Conservation (phyloP, 2,329 filamentous ascomycete genomes). For the Zymoseptoria tritici region DNA sequence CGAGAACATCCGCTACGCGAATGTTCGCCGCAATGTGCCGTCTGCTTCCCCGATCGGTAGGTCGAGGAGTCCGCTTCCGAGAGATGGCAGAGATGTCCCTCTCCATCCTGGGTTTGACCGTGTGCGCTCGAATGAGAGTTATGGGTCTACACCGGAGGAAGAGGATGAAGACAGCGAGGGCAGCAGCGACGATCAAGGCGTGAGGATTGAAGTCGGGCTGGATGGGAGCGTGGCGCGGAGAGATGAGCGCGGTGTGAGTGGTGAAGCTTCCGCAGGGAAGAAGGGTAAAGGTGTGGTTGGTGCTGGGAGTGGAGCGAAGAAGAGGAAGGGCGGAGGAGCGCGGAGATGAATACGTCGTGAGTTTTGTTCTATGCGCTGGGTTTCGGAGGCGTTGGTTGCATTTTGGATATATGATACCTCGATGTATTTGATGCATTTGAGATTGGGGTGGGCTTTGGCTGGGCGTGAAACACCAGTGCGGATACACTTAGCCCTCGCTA, state of each 20-base stretch:
- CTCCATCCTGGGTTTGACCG: background rate
- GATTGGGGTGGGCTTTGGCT: too few species aligned
- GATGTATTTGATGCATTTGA: too few species aligned
- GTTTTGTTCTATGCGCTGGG: too few species aligned
- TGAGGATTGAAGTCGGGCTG: constrained; percentile 23
- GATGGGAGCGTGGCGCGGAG: constrained; percentile 11
- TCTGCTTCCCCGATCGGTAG: constrained; percentile 18
- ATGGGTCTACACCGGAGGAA: constrained; percentile 2
- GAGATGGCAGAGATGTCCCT: constrained; percentile 11
- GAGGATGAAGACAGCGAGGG: constrained; percentile 16
- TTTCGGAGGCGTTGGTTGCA: too few species aligned
- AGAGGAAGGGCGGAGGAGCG: background rate
- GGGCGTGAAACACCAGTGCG: too few species aligned
- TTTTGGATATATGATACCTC: too few species aligned
- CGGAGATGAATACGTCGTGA: background rate
- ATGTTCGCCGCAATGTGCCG: constrained; percentile 26
- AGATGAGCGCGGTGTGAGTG: background rate
- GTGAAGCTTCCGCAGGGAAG: background rate
- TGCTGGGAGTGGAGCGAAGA: background rate
- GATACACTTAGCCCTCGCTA: too few species aligned
- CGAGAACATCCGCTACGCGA: constrained; percentile 30
- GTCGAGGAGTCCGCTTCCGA: constrained; percentile 19
- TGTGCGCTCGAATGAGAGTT: background rate
- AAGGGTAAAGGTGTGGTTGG: background rate
- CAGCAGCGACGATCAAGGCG: constrained; percentile 25